Conservation (phyloP, 768 basidiomycete genomes). For the Termitomyces sp. region DNA sequence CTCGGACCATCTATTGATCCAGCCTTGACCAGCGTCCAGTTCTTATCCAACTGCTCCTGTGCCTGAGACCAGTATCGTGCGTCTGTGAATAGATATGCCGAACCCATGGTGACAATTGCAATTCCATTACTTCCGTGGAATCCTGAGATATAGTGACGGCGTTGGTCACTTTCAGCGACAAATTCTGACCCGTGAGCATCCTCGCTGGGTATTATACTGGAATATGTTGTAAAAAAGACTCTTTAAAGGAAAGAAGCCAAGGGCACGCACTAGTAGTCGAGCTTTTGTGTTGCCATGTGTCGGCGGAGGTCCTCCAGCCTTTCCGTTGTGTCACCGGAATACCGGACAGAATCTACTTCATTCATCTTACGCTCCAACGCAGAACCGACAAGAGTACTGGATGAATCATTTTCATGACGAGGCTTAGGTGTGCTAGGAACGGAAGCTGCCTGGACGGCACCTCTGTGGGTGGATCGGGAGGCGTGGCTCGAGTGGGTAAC, state of each 20-base stretch:
- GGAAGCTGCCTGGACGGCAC: conserved; percentile 5
- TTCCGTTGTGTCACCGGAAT: conserved; percentile 51
- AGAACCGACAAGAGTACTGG: conserved; percentile 71
- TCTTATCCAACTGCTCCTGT: conserved; percentile 55
- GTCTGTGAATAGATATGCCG: conserved; percentile 74
- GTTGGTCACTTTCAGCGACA: conserved; percentile 68
- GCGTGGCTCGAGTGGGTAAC: conserved; percentile 16
- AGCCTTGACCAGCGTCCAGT: conserved; percentile 66
- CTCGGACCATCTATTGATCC: conserved; percentile 48
- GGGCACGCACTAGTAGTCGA: conserved; percentile 69
- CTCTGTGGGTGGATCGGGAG: conserved; percentile 21
- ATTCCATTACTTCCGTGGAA: conserved; percentile 51
- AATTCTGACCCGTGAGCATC: conserved; percentile 86
- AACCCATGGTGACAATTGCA: conserved; percentile 58
- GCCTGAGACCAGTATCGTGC: conserved; percentile 85
- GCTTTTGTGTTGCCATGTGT: conserved; percentile 57
- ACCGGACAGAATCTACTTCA: conserved; percentile 50
- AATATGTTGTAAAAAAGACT: conserved; percentile 9
- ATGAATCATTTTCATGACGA: conserved; percentile 54
- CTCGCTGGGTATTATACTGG: conserved; percentile 71
- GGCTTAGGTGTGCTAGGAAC: conserved; percentile 12
- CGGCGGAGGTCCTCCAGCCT: conserved; percentile 57
- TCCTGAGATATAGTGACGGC: conserved; percentile 76
- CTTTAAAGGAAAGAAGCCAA: neutral
- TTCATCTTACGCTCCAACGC: conserved; percentile 65